Evolutionary conservation across 2,329 filamentous ascomycete species (phyloP).

Genomic region (Zymoseptoria passerinii): DNA sequence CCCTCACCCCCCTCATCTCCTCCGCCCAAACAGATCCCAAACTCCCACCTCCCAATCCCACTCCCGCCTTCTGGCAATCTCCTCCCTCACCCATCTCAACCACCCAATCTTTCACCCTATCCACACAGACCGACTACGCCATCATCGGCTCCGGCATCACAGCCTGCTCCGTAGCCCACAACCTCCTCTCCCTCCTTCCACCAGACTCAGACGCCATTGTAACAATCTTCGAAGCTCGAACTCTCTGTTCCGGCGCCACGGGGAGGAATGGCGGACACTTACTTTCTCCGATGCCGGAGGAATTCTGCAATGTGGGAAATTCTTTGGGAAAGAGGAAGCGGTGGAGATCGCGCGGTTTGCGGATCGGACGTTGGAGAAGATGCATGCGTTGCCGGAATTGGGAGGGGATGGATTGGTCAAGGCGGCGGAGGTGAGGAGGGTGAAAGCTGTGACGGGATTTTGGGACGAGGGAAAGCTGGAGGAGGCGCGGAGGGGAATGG

Average conservation of each 20-base stretch:
- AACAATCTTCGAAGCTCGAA: constrained; percentile 13
- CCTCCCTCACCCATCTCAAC: constrained; percentile 4
- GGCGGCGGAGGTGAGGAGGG: constrained; percentile 10
- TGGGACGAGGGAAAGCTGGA: constrained; percentile 9
- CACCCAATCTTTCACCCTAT: constrained; percentile 6
- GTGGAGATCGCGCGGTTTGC: constrained; percentile 12
- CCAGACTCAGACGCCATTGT: constrained; percentile 4
- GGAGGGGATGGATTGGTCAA: constrained; percentile 6
- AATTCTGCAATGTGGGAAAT: constrained; percentile 10
- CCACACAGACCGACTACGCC: constrained; percentile 10
- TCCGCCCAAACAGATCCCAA: constrained; percentile 11
- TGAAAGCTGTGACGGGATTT: constrained; percentile 10
- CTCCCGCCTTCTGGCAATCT: constrained; percentile 15
- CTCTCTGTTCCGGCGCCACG: constrained; percentile 11
- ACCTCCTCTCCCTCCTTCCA: constrained; percentile 5
- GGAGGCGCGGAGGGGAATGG: constrained; percentile 4
- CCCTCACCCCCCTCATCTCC: constrained; percentile 6
- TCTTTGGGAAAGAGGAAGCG: constrained; percentile 10
- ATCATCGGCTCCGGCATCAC: constrained; percentile 17
- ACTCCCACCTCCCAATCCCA: constrained; percentile 10
- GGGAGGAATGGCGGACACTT: constrained; percentile 16
- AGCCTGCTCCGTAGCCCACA: constrained; percentile 13
- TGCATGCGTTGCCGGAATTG: constrained; percentile 6
- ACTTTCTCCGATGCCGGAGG: constrained; percentile 11
- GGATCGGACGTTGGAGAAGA: constrained; percentile 10